These are phyloP conservation scores for Oryza officinalis DNA, from an alignment of 176 grass and related monocot species.

Conservation along the genomic window DNA sequence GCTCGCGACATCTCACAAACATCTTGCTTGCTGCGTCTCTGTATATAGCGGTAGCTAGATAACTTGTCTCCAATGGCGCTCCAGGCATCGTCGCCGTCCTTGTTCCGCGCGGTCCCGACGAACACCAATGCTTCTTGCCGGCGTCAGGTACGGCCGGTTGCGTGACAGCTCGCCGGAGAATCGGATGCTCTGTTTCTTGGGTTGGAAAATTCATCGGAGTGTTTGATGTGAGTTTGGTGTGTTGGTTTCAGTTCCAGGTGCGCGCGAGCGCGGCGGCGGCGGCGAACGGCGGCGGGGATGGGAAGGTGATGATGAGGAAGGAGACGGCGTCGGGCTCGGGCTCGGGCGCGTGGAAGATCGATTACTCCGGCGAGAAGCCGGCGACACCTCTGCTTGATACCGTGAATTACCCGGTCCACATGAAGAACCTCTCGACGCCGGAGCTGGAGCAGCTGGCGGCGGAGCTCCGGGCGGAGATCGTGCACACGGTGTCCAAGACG, in stretches of 20 bases:
- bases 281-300: conserved; percentile 10
- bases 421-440: conserved; percentile 81
- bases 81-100: conserved; percentile 30
- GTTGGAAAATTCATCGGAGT: no score
- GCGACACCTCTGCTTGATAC: conserved; percentile 81
- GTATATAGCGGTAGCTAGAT: background rate
- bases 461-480: conserved; percentile 81
- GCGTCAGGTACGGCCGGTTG: conserved; percentile 48
- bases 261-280: conserved; percentile 45
- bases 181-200: background rate
- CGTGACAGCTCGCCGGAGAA: background rate
- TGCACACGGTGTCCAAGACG: conserved; percentile 63
- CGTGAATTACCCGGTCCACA: conserved; percentile 78
- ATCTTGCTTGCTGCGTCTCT: background rate
- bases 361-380: conserved; percentile 75
- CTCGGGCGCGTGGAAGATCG: conserved; percentile 48
- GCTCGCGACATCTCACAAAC: no score
- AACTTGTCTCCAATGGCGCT: conserved; percentile 44
- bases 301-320: conserved; percentile 50
- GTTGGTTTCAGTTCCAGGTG: conserved; percentile 45
- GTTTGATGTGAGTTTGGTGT: no score
- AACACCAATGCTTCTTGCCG: conserved; percentile 29
- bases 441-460: conserved; percentile 89
- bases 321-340: conserved; percentile 1
- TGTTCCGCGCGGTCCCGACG: conserved; percentile 48